Percentiles rank a stretch among this genome's conserved stretches.
These are phyloP conservation scores for Meyerozyma sp. DNA, from an alignment of 1,139 yeast genomes.

Conservation along the genomic window DNA sequence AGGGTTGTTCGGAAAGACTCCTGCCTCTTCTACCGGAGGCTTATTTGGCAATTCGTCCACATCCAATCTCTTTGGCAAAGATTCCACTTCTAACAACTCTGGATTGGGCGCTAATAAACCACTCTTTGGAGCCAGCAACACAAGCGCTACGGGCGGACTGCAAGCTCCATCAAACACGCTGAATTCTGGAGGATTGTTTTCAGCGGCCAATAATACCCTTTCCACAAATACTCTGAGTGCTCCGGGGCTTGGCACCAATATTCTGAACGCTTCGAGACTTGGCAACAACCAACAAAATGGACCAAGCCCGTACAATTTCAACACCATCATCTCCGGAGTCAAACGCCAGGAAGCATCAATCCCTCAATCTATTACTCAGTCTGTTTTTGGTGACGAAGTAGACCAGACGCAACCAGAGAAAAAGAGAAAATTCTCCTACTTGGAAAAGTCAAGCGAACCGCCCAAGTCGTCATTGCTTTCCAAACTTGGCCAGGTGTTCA, in stretches of 20 bases:
- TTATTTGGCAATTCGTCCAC: slow-evolving; percentile 15
- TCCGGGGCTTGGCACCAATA: slow-evolving; percentile 1
- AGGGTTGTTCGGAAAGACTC: slow-evolving; percentile 6
- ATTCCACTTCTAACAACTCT: neutral
- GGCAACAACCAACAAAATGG: slow-evolving; percentile 2
- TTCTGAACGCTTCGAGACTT: slow-evolving; percentile 2
- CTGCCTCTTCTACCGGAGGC: slow-evolving; percentile 10
- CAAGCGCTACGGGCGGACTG: slow-evolving; percentile 1
- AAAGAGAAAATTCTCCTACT: slow-evolving; percentile 17
- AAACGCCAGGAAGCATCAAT: slow-evolving; percentile 11
- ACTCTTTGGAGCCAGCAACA: slow-evolving; percentile 8
- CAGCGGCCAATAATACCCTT: neutral
- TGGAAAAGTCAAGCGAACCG: slow-evolving; percentile 7
- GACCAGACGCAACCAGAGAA: slow-evolving; percentile 11
- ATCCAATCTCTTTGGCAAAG: neutral
- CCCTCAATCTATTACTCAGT: slow-evolving; percentile 36
- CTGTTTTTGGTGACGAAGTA: slow-evolving; percentile 16
- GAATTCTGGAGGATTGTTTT: neutral
- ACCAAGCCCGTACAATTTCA: slow-evolving; percentile 23
- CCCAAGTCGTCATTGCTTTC: slow-evolving; percentile 25
- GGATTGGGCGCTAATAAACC: slow-evolving; percentile 5
- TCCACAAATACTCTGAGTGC: neutral
- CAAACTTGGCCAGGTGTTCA: slow-evolving; percentile 34
- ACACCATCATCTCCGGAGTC: slow-evolving; percentile 16
- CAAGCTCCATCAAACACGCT: neutral